A percentile compares a stretch with the other conserved stretches of the same genome.
These are phyloP conservation scores for Colletotrichum sp. DNA, from an alignment of 2,329 filamentous ascomycete species.

Conservation along the genomic window DNA sequence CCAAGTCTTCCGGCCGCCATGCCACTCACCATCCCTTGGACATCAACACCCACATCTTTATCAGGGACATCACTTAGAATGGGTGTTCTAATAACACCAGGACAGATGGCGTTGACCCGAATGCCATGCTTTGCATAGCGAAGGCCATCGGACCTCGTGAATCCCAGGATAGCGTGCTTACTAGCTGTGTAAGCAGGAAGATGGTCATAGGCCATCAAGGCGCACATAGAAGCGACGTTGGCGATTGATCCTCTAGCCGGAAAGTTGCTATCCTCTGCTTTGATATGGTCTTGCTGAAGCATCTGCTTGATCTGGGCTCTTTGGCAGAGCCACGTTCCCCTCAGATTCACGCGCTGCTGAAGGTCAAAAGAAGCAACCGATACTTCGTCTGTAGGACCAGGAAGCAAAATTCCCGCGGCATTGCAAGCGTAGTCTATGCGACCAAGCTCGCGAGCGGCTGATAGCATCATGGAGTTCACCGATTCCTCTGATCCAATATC, in stretches of 20 bases:
- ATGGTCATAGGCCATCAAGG: not conserved
- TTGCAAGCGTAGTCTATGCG: not conserved
- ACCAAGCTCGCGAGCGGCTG: fast-evolving
- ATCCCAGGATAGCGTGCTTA: not conserved
- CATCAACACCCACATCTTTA: not conserved
- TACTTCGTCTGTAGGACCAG: not conserved
- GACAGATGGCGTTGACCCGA: not conserved
- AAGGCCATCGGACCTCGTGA: not conserved
- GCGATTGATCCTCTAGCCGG: not conserved
- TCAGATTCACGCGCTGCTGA: not conserved
- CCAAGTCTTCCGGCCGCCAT: not conserved
- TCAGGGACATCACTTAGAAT: not conserved
- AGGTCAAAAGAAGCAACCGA: not conserved
- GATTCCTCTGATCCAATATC: not conserved
- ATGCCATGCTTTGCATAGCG: not conserved
- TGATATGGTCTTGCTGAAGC: not conserved
- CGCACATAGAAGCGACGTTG: not conserved
- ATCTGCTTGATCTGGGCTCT: not conserved
- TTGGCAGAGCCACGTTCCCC: not conserved
- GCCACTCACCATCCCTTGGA: not conserved
- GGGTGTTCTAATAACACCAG: not conserved
- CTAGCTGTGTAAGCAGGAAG: not conserved
- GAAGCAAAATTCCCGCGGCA: not conserved
- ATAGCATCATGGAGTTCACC: not conserved
- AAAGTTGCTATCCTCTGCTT: not conserved